Evolutionary conservation across 2,329 filamentous ascomycete species (phyloP), one percentile per base, ranked within the genome.

Genomic region (Alternaria hordeiaustralica): DNA sequence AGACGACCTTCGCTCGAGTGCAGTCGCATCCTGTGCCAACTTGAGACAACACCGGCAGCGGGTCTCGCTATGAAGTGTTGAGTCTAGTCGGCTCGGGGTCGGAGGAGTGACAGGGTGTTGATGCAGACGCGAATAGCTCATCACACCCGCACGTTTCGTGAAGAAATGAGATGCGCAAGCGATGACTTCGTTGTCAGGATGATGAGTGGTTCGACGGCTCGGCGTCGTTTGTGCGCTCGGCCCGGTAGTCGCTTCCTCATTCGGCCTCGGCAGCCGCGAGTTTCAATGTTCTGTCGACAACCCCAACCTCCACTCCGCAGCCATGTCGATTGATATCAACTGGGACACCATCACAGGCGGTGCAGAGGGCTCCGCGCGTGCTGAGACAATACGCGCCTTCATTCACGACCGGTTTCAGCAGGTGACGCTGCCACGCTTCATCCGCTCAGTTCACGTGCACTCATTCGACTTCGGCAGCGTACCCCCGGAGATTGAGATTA

Each of bases 241-340:
- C 51, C 68, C 65, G 65, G 47, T 61, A 59, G 63, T 63, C 58
- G 62, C 61, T 71, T 67, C 67, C 69, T 44, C 46, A 70, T 74
- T 64, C 61, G 70, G 68, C 54, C 59, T 49, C 60, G 18, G 58
- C 50, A 63, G 64, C 63, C 58, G 67, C 62, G 44, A 59, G 61
- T 58, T 63, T 41, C 36, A 41, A 41, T 41, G 36, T 41, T 61
- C 66, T 66, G 67, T 65, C 66, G 62, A 74, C 71, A 74, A 75
- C 66, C 69, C 72, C 68, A 63, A 56, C 64, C 65, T 23, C 36
- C 69, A 66, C 67, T 65, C 63, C 59, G 64, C 61, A 73, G 66
- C 72, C 58, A 99, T 99, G 96, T 98, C 96, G 72, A 95, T 99
- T 84, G 94, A 98, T 78, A 91, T 99, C 79, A 94, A 97, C 82